Evolutionary conservation across 257 asterid genomes (phyloP), one percentile per base, ranked within the genome.

Genomic region (Nemophila menziesii): DNA sequence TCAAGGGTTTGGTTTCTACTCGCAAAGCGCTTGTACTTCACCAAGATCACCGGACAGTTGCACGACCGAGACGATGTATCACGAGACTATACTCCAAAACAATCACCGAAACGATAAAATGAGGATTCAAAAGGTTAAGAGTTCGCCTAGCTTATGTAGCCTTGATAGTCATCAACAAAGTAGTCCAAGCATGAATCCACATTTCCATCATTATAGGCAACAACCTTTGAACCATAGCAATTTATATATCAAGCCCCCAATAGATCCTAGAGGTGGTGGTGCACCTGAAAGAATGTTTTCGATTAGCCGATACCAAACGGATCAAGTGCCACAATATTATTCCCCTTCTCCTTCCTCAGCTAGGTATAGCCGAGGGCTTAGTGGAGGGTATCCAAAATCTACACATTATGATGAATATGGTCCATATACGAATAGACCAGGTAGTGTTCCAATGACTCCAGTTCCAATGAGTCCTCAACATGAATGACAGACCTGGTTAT

Each of bases 121-220:
- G 24, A 52, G 62, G 18, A 62, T 82, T 71, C 94, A 72, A 16
- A 77, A 52, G 60, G 86, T 86, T 18, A 76, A 55, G 20, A 86
- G 94, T 43, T 72, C 79, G 4, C 95, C 95, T 9, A 80, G 56
- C 68, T 50, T 85, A 43, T 65, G 67, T 58, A 70, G 60, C 68
- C 63, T 68, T 29, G 63, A 40, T 36, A 46, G 52, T 20, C 66
- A 42, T 26, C 78, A 63, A 7, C 79, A 61, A 17, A 50, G n/a
- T 61, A 26, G 44, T 41, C 54, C 61, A 5, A 51, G 46, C 3
- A 17, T 33, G 14, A 70, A 56, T 17, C 76, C 55, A 6, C 36
- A 41, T 22, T 52, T 46, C 44, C 69, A 67, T 42, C 75, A 61
- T 1, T 56, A 54, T 34, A 51, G 56, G 20, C 60, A 33, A 10